Conservation (phyloP, 768 basidiomycete genomes). For the Suillus subalutaceus region DNA sequence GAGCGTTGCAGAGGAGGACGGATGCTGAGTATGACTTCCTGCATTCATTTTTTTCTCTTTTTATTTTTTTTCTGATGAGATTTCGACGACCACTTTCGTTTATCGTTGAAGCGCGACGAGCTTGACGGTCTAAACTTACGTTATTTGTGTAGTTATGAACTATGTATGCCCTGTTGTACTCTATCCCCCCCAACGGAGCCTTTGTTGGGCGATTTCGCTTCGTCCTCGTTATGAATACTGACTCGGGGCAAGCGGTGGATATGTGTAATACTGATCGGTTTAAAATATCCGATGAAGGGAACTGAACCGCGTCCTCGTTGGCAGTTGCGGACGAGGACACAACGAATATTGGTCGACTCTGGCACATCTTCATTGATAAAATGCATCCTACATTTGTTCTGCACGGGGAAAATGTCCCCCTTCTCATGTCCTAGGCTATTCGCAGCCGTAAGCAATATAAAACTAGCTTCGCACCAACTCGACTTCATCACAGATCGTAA, state of each 20-base stretch:
- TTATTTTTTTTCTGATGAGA: background rate
- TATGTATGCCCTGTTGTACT: conserved; percentile 9
- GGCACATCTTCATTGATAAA: conserved; percentile 61
- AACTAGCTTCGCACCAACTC: conserved; percentile 35
- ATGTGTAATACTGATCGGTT: background rate
- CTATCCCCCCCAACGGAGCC: background rate
- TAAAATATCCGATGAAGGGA: background rate
- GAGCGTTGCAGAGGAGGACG: conserved; percentile 54
- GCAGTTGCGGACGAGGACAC: background rate
- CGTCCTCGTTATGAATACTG: background rate
- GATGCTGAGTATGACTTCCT: conserved; percentile 29
- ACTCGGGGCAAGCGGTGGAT: background rate
- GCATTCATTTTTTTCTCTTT: background rate
- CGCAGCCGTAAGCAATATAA: conserved; percentile 51
- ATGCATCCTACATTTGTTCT: conserved; percentile 40
- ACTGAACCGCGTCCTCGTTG: background rate
- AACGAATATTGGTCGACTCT: conserved; percentile 43
- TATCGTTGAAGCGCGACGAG: background rate
- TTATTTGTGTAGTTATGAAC: conserved; percentile 3
- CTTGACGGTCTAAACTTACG: background rate
- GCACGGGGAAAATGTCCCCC: conserved; percentile 36
- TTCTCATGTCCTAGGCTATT: conserved; percentile 55
- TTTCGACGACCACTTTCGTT: background rate
- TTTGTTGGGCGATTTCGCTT: background rate
- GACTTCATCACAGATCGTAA: conserved; percentile 66